phyloP scores from a whole-genome alignment of 495 filamentous ascomycete genomes.

The Annulohypoxylon maeteangense region DNA sequence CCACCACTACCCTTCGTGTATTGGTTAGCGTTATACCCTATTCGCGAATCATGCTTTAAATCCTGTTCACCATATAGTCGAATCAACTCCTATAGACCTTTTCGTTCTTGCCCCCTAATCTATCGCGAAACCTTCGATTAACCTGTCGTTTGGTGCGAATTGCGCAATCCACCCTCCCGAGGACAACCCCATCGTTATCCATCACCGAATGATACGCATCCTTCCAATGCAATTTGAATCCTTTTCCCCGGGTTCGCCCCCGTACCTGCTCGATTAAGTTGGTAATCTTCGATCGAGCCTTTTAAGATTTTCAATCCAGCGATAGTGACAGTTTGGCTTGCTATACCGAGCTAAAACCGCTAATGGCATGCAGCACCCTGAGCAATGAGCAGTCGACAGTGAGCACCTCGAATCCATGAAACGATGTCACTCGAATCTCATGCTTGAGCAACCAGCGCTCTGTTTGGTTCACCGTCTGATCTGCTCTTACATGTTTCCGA shows the following conservation, averaged over 20 bases:
- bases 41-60: conserved; percentile 25
- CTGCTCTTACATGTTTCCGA: conserved; percentile 32
- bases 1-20: neutral
- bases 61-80: conserved; percentile 14
- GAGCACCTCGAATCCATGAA: conserved; percentile 28
- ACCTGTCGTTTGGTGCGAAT: conserved; percentile 10
- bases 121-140: conserved; percentile 4
- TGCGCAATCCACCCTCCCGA: neutral
- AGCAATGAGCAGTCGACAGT: too few species aligned
- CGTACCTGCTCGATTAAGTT: conserved; percentile 22
- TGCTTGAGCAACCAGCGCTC: neutral
- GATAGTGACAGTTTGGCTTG: neutral
- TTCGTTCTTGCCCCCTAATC: conserved; percentile 10
- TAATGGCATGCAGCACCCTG: neutral
- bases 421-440: conserved; percentile 8
- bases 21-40: conserved; percentile 15
- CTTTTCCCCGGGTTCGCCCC: conserved; percentile 34
- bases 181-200: conserved; percentile 4
- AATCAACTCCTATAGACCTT: neutral
- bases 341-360: conserved; percentile 19
- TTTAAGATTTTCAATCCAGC: conserved; percentile 2
- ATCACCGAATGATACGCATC: conserved; percentile 17
- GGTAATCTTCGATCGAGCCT: conserved; percentile 21
- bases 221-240: conserved; percentile 32
- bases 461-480: conserved; percentile 7